Percentiles rank a stretch among this genome's conserved stretches.
Evolutionary conservation across 2,329 filamentous ascomycete genomes (phyloP).

Genomic region (Epichloe coenophiala): DNA sequence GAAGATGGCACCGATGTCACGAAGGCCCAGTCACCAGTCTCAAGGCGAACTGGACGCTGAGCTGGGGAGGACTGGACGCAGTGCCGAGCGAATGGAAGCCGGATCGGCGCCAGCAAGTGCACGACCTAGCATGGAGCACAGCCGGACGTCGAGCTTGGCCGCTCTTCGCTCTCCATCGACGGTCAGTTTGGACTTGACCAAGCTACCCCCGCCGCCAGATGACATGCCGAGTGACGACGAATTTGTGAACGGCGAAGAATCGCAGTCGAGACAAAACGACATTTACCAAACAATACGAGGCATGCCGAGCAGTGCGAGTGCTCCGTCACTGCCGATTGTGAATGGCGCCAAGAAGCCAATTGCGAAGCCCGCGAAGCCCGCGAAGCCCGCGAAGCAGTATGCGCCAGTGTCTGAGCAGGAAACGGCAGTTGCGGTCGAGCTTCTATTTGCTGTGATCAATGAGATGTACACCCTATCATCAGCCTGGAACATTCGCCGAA

Average conservation of each 20-base stretch:
- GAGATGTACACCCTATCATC: constrained; percentile 91
- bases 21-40: constrained; percentile 47
- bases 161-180: constrained; percentile 39
- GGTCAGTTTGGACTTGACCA: constrained; percentile 45
- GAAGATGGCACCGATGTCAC: constrained; percentile 52
- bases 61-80: constrained; percentile 25
- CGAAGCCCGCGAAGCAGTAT: constrained; percentile 24
- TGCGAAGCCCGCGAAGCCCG: constrained; percentile 24
- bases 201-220: constrained; percentile 63
- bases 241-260: constrained; percentile 20
- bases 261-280: constrained; percentile 20
- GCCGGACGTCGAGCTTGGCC: constrained; percentile 39
- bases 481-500: constrained; percentile 90
- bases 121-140: constrained; percentile 37
- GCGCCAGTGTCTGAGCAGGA: constrained; percentile 67
- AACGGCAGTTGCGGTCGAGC: constrained; percentile 78
- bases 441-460: constrained; percentile 90
- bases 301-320: constrained; percentile 4
- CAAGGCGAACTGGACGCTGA: constrained; percentile 41
- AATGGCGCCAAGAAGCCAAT: constrained; percentile 17
- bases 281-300: constrained; percentile 7
- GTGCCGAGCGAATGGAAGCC: constrained; percentile 31
- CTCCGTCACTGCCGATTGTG: constrained; percentile 3
- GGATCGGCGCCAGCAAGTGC: constrained; percentile 28
- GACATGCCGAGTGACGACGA: constrained; percentile 66